Percentiles rank a stretch among this genome's conserved stretches.
phyloP scores from a whole-genome alignment of 768 basidiomycete genomes.

The Ramaria sp. region DNA sequence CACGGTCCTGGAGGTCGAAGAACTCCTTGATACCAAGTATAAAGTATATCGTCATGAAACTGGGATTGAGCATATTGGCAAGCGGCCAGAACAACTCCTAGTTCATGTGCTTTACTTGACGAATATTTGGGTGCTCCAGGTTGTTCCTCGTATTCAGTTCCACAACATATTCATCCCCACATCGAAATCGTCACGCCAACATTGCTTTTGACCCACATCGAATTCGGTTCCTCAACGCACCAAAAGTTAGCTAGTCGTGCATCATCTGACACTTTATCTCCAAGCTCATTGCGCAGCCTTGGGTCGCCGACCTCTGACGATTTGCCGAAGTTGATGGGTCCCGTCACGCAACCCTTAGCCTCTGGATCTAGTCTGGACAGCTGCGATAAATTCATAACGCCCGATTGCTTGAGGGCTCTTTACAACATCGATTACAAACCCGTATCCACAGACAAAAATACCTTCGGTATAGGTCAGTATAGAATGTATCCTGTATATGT shows the following conservation, averaged over 20 bases:
- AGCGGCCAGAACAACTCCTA: neutral
- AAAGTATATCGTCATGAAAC: constrained; percentile 9
- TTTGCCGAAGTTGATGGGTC: constrained; percentile 4
- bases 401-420: constrained; percentile 23
- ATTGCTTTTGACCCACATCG: neutral
- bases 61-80: constrained; percentile 8
- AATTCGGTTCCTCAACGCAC: neutral
- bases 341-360: neutral
- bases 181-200: constrained; percentile 8
- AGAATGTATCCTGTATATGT: neutral
- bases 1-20: constrained; percentile 12
- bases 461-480: constrained; percentile 8
- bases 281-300: neutral
- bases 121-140: neutral
- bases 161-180: constrained; percentile 44
- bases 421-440: constrained; percentile 26
- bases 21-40: constrained; percentile 12
- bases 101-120: neutral
- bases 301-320: constrained; percentile 5
- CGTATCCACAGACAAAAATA: constrained; percentile 6
- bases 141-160: constrained; percentile 41
- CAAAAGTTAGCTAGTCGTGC: neutral
- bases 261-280: neutral
- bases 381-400: constrained; percentile 10
- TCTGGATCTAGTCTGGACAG: neutral